A percentile compares a stretch with the other conserved stretches of the same genome.
These are phyloP conservation scores for Amanita exitialis DNA, from an alignment of 768 basidiomycete genomes.

Conservation along the genomic window DNA sequence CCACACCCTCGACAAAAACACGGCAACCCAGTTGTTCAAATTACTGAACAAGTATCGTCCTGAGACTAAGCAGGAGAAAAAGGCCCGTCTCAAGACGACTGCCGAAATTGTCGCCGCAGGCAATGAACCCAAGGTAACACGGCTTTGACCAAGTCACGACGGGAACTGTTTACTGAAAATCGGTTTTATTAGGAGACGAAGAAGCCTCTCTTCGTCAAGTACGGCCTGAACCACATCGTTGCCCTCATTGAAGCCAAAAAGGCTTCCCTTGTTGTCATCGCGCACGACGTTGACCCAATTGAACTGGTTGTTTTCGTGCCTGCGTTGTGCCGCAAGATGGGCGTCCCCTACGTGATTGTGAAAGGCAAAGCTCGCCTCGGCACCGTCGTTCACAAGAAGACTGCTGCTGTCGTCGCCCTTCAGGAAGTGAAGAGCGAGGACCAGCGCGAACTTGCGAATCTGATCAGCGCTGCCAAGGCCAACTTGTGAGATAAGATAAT, in stretches of 20 bases:
- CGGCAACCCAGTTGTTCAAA: constrained; percentile 96
- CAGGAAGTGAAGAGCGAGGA: constrained; percentile 96
- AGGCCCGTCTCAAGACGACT: constrained; percentile 74
- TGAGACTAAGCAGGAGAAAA: constrained; percentile 95
- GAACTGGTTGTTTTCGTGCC: constrained; percentile 98
- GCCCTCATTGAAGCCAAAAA: constrained; percentile 98
- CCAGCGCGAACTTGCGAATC: constrained; percentile 82
- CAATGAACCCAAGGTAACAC: constrained; percentile 47
- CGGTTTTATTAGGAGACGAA: constrained; percentile 53
- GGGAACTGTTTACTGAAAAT: too few species aligned
- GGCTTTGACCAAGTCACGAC: too few species aligned
- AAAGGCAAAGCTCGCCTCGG: constrained; percentile 98
- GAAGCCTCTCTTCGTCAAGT: constrained; percentile 94
- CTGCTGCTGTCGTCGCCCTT: constrained; percentile 80
- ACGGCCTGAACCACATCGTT: constrained; percentile 94
- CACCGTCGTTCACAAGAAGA: constrained; percentile 98
- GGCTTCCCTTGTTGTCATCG: constrained; percentile 90
- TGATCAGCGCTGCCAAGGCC: constrained; percentile 90
- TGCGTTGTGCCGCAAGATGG: constrained; percentile 99
- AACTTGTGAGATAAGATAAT: constrained; percentile 70
- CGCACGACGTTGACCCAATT: constrained; percentile 95
- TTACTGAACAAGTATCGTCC: constrained; percentile 96
- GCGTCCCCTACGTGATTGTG: constrained; percentile 96
- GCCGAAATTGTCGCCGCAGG: constrained; percentile 77
- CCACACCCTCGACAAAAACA: constrained; percentile 99